Evolutionary conservation across 1,284 basidiomycete species (phyloP).

Genomic region (Phellopilus nigrolimitatus): DNA sequence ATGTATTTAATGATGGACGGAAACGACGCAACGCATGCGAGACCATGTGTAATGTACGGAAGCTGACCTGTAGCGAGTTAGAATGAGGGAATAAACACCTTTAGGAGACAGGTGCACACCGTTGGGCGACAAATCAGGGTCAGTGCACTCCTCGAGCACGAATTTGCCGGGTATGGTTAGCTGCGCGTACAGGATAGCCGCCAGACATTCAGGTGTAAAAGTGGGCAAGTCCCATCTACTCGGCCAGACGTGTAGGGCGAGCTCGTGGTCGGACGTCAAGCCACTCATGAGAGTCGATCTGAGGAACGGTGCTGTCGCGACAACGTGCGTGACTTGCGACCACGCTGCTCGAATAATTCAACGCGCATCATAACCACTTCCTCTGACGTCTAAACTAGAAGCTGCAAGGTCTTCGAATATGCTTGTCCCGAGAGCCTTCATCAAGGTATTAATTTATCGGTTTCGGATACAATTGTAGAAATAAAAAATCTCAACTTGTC

Average conservation of each 20-base stretch:
- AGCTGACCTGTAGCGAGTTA: constrained; percentile 49
- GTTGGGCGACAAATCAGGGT: constrained; percentile 71
- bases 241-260: constrained; percentile 63
- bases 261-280: too few relatives aligned
- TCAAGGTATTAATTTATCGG: too few relatives aligned
- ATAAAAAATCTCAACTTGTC: too few relatives aligned
- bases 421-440: too few relatives aligned
- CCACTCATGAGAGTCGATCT: too few relatives aligned
- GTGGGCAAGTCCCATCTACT: constrained; percentile 58
- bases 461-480: too few relatives aligned
- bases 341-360: too few relatives aligned
- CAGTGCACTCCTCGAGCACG: constrained; percentile 51
- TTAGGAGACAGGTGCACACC: constrained; percentile 42
- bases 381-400: too few relatives aligned
- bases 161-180: constrained; percentile 60
- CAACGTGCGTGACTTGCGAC: too few relatives aligned
- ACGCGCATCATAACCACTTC: too few relatives aligned
- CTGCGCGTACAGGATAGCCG: constrained; percentile 63
- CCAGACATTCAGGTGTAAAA: constrained; percentile 59
- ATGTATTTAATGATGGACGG: constrained; percentile 63
- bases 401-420: too few relatives aligned
- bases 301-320: too few relatives aligned
- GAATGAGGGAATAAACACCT: background rate
- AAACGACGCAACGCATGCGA: constrained; percentile 46
- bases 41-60: constrained; percentile 60